Evolutionary conservation across 1,284 basidiomycete species (phyloP).

Genomic region (Ceratobasidium sp.): DNA sequence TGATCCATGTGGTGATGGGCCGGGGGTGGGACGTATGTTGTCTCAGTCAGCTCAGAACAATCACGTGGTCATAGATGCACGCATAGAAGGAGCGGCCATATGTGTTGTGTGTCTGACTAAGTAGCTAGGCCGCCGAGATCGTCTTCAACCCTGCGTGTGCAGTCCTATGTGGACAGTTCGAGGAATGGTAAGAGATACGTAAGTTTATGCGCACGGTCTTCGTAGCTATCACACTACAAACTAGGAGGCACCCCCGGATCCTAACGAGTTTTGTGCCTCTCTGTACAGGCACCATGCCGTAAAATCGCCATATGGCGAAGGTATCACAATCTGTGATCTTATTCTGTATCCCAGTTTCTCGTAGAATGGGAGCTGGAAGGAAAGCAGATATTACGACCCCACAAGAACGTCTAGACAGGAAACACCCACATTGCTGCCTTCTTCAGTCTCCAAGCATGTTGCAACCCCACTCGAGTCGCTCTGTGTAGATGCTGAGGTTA

Average conservation of each 20-base stretch:
- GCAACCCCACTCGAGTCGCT: constrained; percentile 11
- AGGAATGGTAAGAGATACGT: neutral
- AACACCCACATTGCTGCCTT: constrained; percentile 13
- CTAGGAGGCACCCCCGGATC: neutral
- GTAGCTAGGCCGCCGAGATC: too few relatives aligned
- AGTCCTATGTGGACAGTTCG: neutral
- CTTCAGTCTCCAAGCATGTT: constrained; percentile 7
- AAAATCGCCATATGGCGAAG: constrained; percentile 28
- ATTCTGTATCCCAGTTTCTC: constrained; percentile 9
- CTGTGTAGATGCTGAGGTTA: neutral
- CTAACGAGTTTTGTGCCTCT: neutral
- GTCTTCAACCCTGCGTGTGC: neutral
- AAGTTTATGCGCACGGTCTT: neutral
- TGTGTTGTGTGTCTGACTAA: neutral
- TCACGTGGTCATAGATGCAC: too few relatives aligned
- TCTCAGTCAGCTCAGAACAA: too few relatives aligned
- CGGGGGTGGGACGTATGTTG: neutral
- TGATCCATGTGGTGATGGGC: constrained; percentile 27
- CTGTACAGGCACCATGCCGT: constrained; percentile 21
- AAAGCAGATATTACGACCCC: neutral
- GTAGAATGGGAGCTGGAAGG: constrained; percentile 11
- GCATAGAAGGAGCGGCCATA: too few relatives aligned
- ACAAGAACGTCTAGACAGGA: neutral
- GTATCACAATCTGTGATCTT: constrained; percentile 1
- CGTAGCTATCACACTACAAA: too few relatives aligned